phyloP scores from a whole-genome alignment of 2,329 filamentous ascomycete species.

The Neocatenulostroma microsporum region DNA sequence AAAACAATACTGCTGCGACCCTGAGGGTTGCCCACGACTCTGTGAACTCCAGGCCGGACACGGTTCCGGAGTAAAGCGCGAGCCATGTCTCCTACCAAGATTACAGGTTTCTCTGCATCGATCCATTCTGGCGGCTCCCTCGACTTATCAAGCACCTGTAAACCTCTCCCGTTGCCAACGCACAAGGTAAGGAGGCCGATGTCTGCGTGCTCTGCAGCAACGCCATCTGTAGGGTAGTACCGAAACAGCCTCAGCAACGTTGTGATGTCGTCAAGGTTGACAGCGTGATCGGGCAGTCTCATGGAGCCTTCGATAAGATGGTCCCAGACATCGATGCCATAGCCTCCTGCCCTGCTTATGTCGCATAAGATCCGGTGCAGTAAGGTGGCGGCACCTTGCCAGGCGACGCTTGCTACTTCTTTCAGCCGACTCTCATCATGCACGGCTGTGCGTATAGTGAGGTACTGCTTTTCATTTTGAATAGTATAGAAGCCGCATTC shows the following conservation, averaged over 20 bases:
- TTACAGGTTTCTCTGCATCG: conserved; percentile 13
- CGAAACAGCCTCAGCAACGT: conserved; percentile 21
- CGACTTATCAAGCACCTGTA: conserved; percentile 18
- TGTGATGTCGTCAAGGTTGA: conserved; percentile 1
- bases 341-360: conserved; percentile 16
- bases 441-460: conserved; percentile 19
- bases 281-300: conserved; percentile 10
- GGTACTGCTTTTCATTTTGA: conserved; percentile 22
- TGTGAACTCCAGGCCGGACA: conserved; percentile 19
- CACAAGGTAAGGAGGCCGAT: conserved; percentile 25
- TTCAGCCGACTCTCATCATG: conserved; percentile 6
- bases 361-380: conserved; percentile 23
- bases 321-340: conserved; percentile 18
- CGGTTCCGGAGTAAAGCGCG: conserved; percentile 13
- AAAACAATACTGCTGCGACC: conserved; percentile 23
- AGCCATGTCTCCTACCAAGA: conserved; percentile 22
- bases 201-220: conserved; percentile 22
- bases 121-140: conserved; percentile 11
- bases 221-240: conserved; percentile 19
- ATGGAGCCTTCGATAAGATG: conserved; percentile 16
- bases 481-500: conserved; percentile 24
- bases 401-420: conserved; percentile 12
- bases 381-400: conserved; percentile 15
- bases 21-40: conserved; percentile 18
- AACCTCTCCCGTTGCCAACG: conserved; percentile 18